A percentile compares a stretch with the other conserved stretches of the same genome.
Evolutionary conservation across 306 rosid species (phyloP).

Genomic region (Carpinus fangiana): DNA sequence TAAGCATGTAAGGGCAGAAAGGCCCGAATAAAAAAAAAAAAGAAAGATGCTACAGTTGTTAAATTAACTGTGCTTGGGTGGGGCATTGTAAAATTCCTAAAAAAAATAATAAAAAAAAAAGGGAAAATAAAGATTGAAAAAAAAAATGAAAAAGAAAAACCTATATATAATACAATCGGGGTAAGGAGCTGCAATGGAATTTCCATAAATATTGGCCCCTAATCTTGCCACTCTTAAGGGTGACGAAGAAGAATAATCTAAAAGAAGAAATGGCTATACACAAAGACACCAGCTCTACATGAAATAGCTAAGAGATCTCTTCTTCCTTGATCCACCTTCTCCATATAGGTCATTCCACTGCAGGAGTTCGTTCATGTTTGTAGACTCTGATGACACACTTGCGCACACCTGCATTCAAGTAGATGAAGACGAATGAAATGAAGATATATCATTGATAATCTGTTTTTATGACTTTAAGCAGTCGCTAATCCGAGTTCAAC

Average conservation of each 20-base stretch:
- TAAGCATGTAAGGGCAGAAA: slow-evolving; percentile 13
- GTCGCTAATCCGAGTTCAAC: no score
- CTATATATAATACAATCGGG: slow-evolving; percentile 59
- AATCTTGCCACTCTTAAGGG: slow-evolving; percentile 30
- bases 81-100: slow-evolving; percentile 24
- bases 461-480: no score
- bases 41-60: slow-evolving; percentile 15
- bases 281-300: slow-evolving; percentile 55
- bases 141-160: background rate
- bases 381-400: slow-evolving; percentile 86
- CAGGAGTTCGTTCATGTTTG: slow-evolving; percentile 79
- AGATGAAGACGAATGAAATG: no score
- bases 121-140: background rate
- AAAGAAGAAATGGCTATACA: slow-evolving; percentile 54
- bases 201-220: slow-evolving; percentile 31
- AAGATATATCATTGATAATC: background rate
- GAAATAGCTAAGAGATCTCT: slow-evolving; percentile 81
- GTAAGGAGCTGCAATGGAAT: slow-evolving; percentile 27
- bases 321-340: slow-evolving; percentile 92
- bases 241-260: slow-evolving; percentile 45
- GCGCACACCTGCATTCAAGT: slow-evolving; percentile 72
- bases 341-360: slow-evolving; percentile 96
- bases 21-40: background rate
- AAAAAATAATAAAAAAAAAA: background rate
- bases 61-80: background rate